Percentiles rank a stretch among this genome's conserved stretches.
phyloP scores from a whole-genome alignment of 352 stramenopile species.

The Globisporangium perplexum region DNA sequence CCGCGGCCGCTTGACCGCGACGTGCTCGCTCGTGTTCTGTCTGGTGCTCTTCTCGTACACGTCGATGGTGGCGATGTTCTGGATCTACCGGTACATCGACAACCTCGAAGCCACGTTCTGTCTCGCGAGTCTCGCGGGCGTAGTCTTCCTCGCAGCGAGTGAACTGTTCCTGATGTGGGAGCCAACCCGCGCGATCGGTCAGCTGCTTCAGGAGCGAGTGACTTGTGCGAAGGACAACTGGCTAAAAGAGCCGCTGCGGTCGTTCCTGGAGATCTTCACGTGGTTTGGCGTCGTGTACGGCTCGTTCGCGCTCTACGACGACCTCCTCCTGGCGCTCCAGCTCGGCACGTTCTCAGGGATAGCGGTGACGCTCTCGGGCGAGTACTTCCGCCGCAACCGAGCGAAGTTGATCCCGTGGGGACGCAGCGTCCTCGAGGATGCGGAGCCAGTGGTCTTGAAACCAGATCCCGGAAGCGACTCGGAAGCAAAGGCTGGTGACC shows the following conservation, averaged over 20 bases:
- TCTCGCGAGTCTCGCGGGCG: slow-evolving; percentile 64
- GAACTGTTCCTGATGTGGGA: slow-evolving; percentile 82
- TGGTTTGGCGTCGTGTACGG: slow-evolving; percentile 77
- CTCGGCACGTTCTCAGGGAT: slow-evolving; percentile 82
- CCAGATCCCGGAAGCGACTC: slow-evolving; percentile 6
- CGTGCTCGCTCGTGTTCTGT: slow-evolving; percentile 71
- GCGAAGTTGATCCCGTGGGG: slow-evolving; percentile 50
- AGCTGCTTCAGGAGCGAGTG: slow-evolving; percentile 71
- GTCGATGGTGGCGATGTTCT: slow-evolving; percentile 62
- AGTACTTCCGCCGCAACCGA: slow-evolving; percentile 67
- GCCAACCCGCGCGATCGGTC: slow-evolving; percentile 60
- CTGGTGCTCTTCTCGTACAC: slow-evolving; percentile 66
- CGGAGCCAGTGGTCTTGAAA: slow-evolving; percentile 1
- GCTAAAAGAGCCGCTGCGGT: slow-evolving; percentile 64
- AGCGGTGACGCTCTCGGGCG: slow-evolving; percentile 67
- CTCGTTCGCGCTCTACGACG: slow-evolving; percentile 78
- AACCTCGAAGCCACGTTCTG: slow-evolving; percentile 84
- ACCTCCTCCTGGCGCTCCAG: slow-evolving; percentile 72
- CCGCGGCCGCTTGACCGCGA: slow-evolving; percentile 57
- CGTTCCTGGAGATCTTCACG: slow-evolving; percentile 79
- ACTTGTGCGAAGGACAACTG: slow-evolving; percentile 78
- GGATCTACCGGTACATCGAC: slow-evolving; percentile 83
- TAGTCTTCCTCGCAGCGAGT: slow-evolving; percentile 76
- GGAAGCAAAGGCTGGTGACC: slow-evolving; percentile 4
- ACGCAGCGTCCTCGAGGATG: slow-evolving; percentile 7